Evolutionary conservation across 345 rosid species (phyloP), one percentile per base, ranked within the genome.

Genomic region (Boechera stricta): DNA sequence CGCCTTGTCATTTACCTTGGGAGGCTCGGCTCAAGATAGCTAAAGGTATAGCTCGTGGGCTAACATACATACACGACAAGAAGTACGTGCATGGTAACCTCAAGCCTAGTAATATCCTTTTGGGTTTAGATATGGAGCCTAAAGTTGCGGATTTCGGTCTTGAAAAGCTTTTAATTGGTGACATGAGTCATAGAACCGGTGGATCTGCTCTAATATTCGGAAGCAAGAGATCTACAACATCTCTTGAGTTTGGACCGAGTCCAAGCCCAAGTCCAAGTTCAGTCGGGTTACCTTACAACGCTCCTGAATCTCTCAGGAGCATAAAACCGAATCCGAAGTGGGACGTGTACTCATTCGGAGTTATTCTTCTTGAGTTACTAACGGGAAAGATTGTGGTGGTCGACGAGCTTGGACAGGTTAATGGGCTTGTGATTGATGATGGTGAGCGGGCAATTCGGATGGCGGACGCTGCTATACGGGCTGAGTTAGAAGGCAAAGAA

Each of bases 271-370:
- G 97, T 61, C 83, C 85, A 13, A 76, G 80, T 6, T 63, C 77
- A 13, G 61, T 86, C 36, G 85, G 92, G 3, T 87, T 90, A 0
- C 91, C 91, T 0, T 95, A 92, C 72, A 82, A 85, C 0, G 96
- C 99, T 2, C 97, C 98, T 0, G 99, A 95, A 77, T 95, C 97
- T 7, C 87, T 95, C 3, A 39, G 99, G 64, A 90, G 89, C 72
- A 62, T 95, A 3, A 92, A 92, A 81, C 90, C 99, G 28, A 87
- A 83, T 57, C 91, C 91, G 0, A 95, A 95, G 42, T 92, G 99
- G 99, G 99, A 95, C 6, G 94, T 86, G 69, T 95, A 85, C 58
- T 80, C 98, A 0, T 95, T 90, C 6, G 99, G 99, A 66, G 85
- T 90, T 13, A 86, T 95, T 11, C 58, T 90, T 64, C 88, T 95